These are phyloP conservation scores for Thozetella sp. DNA, from an alignment of 495 filamentous ascomycete genomes.

Conservation along the genomic window DNA sequence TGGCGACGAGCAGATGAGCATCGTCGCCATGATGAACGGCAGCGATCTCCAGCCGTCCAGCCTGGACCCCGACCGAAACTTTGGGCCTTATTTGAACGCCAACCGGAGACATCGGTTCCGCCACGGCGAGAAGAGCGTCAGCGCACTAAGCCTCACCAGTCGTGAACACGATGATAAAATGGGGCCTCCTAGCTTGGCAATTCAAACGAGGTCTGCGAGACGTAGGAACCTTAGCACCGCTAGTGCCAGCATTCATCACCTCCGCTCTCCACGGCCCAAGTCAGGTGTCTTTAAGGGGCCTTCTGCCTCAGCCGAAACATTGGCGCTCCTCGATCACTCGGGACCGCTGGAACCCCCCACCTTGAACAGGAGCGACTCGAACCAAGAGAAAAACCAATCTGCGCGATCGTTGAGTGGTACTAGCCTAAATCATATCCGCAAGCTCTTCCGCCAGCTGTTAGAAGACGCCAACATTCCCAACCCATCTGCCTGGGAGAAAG, in stretches of 20 bases:
- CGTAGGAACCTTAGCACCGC: constrained; percentile 80
- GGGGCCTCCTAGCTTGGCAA: constrained; percentile 38
- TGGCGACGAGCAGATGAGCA: constrained; percentile 87
- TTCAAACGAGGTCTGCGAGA: constrained; percentile 59
- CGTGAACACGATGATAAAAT: constrained; percentile 47
- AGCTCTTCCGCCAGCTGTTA: constrained; percentile 80
- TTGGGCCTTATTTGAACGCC: constrained; percentile 57
- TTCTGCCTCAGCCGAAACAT: constrained; percentile 40
- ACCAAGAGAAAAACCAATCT: constrained; percentile 74
- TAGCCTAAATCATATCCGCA: constrained; percentile 85
- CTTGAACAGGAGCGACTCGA: constrained; percentile 80
- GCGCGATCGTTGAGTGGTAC: constrained; percentile 82
- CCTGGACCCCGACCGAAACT: constrained; percentile 49
- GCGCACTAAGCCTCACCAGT: constrained; percentile 60
- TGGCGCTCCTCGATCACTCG: constrained; percentile 36
- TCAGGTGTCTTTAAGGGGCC: constrained; percentile 40
- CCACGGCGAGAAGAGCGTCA: constrained; percentile 68
- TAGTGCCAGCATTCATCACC: constrained; percentile 63
- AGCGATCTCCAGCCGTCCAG: constrained; percentile 40
- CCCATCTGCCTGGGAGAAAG: constrained; percentile 81
- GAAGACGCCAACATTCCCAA: constrained; percentile 74
- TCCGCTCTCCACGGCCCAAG: constrained; percentile 67
- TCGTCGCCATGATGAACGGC: constrained; percentile 70
- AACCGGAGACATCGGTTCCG: constrained; percentile 74
- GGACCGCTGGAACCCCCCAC: constrained; percentile 47